Evolutionary conservation across 805 yeast genomes (phyloP).

Genomic region (Wickerhamiella spandovensis): DNA sequence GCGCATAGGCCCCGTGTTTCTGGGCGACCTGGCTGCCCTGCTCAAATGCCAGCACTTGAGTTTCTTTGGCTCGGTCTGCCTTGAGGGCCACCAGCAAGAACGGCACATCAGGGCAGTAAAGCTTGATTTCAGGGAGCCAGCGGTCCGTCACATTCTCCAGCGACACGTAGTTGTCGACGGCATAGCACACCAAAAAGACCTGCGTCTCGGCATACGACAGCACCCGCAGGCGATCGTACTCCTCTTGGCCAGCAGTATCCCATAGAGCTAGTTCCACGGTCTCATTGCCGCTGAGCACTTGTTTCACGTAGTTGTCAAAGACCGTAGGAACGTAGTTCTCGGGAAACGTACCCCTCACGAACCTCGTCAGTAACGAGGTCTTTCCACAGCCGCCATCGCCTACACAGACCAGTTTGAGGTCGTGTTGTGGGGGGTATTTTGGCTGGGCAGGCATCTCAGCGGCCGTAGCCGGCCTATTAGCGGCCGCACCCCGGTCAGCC

Average conservation of each 20-base stretch:
- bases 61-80: conserved; percentile 38
- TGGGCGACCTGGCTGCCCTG: conserved; percentile 41
- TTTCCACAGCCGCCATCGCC: conserved; percentile 93
- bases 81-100: conserved; percentile 73
- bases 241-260: conserved; percentile 91
- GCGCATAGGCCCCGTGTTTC: conserved; percentile 54
- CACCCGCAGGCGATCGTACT: conserved; percentile 68
- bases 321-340: conserved; percentile 67
- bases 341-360: conserved; percentile 59
- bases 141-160: conserved; percentile 61
- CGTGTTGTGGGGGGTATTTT: not conserved
- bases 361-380: conserved; percentile 56
- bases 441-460: too few species aligned
- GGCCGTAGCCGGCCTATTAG: not conserved
- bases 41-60: conserved; percentile 22
- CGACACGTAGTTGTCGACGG: conserved; percentile 48
- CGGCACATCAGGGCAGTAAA: conserved; percentile 72
- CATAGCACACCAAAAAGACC: conserved; percentile 59
- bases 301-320: conserved; percentile 63
- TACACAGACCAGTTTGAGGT: conserved; percentile 56
- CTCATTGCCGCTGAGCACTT: conserved; percentile 36
- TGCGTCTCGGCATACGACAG: conserved; percentile 70
- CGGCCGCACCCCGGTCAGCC: not conserved
- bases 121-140: conserved; percentile 81
- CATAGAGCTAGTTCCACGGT: conserved; percentile 59